These are phyloP conservation scores for Raphidocelis subcapitata DNA, from an alignment of 139 green algal species.

Conservation along the genomic window DNA sequence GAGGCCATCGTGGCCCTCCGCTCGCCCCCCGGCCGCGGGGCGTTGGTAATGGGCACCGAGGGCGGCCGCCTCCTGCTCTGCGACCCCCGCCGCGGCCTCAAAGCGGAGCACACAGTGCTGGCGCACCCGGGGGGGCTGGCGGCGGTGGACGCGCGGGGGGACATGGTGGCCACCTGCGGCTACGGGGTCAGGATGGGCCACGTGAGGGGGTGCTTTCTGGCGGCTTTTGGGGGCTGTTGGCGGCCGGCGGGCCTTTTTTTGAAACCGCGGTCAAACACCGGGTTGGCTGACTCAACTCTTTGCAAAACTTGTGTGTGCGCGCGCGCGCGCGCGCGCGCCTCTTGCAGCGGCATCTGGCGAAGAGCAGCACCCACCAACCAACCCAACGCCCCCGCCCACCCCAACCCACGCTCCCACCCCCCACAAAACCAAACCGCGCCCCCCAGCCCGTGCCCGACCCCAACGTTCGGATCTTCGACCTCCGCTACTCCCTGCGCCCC, in stretches of 20 bases:
- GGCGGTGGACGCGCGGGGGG: conserved; percentile 49
- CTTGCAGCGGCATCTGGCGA: too few relatives aligned
- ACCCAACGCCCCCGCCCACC: too few relatives aligned
- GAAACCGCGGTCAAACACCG: background rate
- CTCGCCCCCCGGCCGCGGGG: conserved; percentile 36
- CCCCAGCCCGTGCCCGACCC: too few relatives aligned
- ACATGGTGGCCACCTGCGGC: conserved; percentile 65
- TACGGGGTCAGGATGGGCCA: conserved; percentile 43
- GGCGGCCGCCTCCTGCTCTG: conserved; percentile 37
- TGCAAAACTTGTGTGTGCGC: too few relatives aligned
- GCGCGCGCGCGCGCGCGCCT: too few relatives aligned
- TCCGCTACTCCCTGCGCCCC: conserved; percentile 33
- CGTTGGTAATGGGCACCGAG: conserved; percentile 41
- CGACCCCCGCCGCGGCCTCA: too few relatives aligned
- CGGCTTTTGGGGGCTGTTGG: background rate
- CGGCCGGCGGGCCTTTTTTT: background rate
- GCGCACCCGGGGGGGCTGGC: conserved; percentile 65
- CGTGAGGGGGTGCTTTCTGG: conserved; percentile 47
- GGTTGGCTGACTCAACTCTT: too few relatives aligned
- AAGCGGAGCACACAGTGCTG: conserved; percentile 25
- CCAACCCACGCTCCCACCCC: too few relatives aligned
- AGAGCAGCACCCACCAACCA: too few relatives aligned
- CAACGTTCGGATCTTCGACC: too few relatives aligned
- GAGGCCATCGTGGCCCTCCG: conserved; percentile 39
- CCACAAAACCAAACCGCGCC: too few relatives aligned